Percentiles rank a stretch among this genome's conserved stretches.
Conservation (phyloP, 225 moss, liverwort and hornwort genomes). For the Polytrichum formosum region DNA sequence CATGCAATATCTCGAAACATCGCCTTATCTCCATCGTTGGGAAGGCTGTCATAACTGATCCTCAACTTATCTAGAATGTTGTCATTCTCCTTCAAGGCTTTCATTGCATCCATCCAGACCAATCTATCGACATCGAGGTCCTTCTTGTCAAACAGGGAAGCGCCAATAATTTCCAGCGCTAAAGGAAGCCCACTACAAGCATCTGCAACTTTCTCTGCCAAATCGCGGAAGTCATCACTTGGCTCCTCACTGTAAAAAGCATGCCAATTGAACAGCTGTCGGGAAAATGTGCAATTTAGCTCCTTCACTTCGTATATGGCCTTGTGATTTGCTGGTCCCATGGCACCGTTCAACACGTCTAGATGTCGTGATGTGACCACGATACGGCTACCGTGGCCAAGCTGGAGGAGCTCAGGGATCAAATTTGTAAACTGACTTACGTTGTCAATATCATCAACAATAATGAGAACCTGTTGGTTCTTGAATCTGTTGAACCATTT, state of each 20-base stretch:
- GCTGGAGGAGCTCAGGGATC: constrained; percentile 1
- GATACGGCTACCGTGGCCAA: constrained; percentile 8
- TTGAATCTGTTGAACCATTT: not conserved
- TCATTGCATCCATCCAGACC: not conserved
- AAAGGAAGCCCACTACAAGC: constrained; percentile 24
- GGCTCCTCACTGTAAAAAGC: constrained; percentile 8
- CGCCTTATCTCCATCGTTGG: not conserved
- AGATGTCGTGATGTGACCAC: constrained; percentile 10
- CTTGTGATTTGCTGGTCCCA: not conserved
- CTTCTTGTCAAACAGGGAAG: constrained; percentile 18
- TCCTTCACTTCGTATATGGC: constrained; percentile 3
- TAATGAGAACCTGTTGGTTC: not conserved
- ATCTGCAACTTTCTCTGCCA: constrained; percentile 27
- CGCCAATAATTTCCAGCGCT: constrained; percentile 27
- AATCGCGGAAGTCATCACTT: constrained; percentile 6
- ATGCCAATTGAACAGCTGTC: constrained; percentile 11
- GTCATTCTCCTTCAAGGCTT: constrained; percentile 8
- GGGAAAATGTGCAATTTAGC: not conserved
- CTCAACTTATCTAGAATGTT: constrained; percentile 14
- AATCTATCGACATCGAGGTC: not conserved
- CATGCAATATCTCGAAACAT: constrained; percentile 20
- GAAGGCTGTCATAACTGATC: constrained; percentile 9
- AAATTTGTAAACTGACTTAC: constrained; percentile 4
- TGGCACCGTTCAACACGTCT: not conserved
- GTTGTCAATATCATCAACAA: constrained; percentile 14